Evolutionary conservation across 192 early-diverging fungal genomes (phyloP), one percentile per base, ranked within the genome.

Genomic region (Powellomyces hirtus): DNA sequence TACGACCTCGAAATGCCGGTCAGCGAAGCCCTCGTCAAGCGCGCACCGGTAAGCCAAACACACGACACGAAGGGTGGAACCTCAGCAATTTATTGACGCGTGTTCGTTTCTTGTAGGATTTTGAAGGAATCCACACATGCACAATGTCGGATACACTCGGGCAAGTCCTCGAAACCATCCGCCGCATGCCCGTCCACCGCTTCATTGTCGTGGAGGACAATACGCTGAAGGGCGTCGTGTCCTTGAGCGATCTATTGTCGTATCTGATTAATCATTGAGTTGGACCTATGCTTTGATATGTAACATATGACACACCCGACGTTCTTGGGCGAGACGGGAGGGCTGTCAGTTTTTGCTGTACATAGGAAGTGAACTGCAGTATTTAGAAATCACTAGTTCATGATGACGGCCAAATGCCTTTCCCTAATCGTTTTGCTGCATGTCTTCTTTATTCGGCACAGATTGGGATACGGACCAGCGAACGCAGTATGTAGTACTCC

Each of bases 81-180:
- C 34, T 35, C 10, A 59, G 11, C 26, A 26, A 5, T 61, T 38
- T 31, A 4, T 16, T 50, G 8, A 26, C 53, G 2, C 16, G 30
- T 22, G 34, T 52, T 58, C 34, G 18, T 10, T 65, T 31, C 68
- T 72, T 46, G 20, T 40, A 90, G 85, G 92, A 97, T 70, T 97
- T 94, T 64, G 85, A 91, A 16, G 96, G 95, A 2, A 94, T 98
- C 16, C 95, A 97, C 70, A 91, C 93, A 4, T 98, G 96, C 76
- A 89, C 87, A 3, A 64, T 90, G 63, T 85, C 77, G 44, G 93
- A 97, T 81, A 95, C 92, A 44, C 84, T 98, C 36, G 87, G 87
- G 22, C 91, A 93, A 0, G 87, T 98, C 36, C 84, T 98, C 51
- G 90, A 93, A 37, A 92, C 89, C 1, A 97, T 98, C 63, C 86